Conservation (phyloP, 768 basidiomycete species). For the Russula vinacea region DNA sequence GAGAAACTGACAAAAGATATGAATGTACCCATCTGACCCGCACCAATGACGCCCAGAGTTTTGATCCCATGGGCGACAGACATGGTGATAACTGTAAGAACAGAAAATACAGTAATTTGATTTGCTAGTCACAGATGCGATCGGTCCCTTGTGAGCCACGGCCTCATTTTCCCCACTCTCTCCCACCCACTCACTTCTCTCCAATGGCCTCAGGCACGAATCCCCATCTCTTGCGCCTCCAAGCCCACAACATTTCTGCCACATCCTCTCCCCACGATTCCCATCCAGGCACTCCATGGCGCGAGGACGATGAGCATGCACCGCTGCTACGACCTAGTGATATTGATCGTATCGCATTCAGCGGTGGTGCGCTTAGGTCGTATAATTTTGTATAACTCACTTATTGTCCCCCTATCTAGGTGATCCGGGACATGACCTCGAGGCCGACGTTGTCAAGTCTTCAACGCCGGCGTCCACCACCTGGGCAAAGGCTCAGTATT, state of each 20-base stretch:
- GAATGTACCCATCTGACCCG: slow-evolving; percentile 66
- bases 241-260: background rate
- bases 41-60: slow-evolving; percentile 73
- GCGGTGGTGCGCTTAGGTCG: background rate
- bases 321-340: slow-evolving; percentile 18
- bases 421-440: background rate
- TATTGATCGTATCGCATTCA: slow-evolving; percentile 17
- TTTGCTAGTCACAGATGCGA: background rate
- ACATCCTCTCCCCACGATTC: slow-evolving; percentile 7
- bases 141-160: background rate
- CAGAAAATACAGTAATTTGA: background rate
- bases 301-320: slow-evolving; percentile 21
- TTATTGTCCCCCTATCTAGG: background rate
- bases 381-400: background rate
- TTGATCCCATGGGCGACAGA: slow-evolving; percentile 69
- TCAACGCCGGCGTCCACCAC: slow-evolving; percentile 1
- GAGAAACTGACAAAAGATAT: background rate
- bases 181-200: too few relatives aligned
- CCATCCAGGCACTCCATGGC: slow-evolving; percentile 18
- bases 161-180: background rate
- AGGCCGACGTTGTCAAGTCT: slow-evolving; percentile 15
- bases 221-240: background rate
- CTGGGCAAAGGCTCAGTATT: slow-evolving; percentile 60
- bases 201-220: slow-evolving; percentile 10
- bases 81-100: slow-evolving; percentile 40